phyloP scores from a whole-genome alignment of 2,329 filamentous ascomycete species.

The Arthrobotrys megalospora region DNA sequence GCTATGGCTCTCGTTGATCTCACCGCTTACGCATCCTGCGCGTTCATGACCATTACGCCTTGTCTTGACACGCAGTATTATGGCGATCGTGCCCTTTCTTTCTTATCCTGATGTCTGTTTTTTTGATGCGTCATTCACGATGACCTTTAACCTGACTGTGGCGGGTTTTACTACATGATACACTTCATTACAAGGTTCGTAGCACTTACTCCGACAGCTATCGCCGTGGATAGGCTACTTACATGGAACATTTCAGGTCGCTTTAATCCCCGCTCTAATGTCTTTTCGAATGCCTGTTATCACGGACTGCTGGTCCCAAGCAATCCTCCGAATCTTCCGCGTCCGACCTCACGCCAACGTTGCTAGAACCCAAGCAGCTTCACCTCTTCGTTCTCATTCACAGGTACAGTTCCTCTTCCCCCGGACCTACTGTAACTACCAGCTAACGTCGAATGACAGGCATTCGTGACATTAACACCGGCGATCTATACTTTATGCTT shows the following conservation, averaged over 20 bases:
- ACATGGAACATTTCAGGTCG: not conserved
- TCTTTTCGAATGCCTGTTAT: not conserved
- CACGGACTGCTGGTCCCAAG: not conserved
- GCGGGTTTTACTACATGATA: no score
- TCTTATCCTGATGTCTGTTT: no score
- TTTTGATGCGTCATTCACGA: no score
- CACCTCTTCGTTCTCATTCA: not conserved
- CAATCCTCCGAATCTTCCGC: not conserved
- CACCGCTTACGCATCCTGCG: not conserved
- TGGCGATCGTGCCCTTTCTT: not conserved
- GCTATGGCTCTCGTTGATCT: conserved; percentile 28
- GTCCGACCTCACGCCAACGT: no score
- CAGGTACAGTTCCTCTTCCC: no score
- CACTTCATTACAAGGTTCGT: no score
- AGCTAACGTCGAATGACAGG: not conserved
- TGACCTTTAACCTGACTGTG: no score
- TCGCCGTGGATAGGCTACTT: no score
- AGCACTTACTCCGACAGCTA: no score
- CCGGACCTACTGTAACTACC: no score
- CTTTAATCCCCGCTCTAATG: not conserved
- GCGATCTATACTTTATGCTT: not conserved
- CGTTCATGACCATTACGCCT: conserved; percentile 5
- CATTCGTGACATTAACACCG: not conserved
- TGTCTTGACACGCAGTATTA: conserved; percentile 3
- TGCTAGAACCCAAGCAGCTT: not conserved